Evolutionary conservation across 768 basidiomycete genomes (phyloP), one percentile per base, ranked within the genome.

Genomic region (Lyophyllum semitale): DNA sequence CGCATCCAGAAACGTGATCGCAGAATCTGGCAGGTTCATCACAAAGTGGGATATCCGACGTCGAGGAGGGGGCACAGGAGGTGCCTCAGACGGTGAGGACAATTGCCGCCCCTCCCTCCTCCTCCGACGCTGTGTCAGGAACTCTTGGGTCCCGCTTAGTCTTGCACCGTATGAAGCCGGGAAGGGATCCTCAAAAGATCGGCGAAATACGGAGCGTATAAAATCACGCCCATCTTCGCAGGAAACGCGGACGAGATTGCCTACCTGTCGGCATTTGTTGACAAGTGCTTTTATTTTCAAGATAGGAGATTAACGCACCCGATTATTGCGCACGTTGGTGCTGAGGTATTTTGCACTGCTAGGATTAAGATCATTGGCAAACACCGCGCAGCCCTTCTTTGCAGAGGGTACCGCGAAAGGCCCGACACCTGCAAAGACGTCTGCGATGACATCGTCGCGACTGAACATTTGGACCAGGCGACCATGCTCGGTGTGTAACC

Each of bases 1-100:
- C 1, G 92, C 91, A 64, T 91, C 90, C 48, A 99, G 78, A 73
- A 98, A 98, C 32, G 83, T 78, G 51, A 98, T 84, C 0, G 95
- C 97, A 23, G 89, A 87, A 61, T 93, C 94, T 2, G 97, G 97
- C 18, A 99, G 78, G 70, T 99, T 99, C 95, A 99, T 96, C n/a
- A 97, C 89, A 66, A 93, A 95, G 67, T 97, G 96, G 12, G 84
- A 73, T 59, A 97, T 84, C 41, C 80, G 73, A 52, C 70, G 75
- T 54, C 89, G 83, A 33, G 76, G 68, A 8, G 69, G 55, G 18
- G 20, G 50, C 23, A n/a, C 6, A n/a, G 37, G 4, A 1, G 35
- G 33, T n/a, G 17, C 40, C 2, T 13, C 7, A n/a, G 25, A 20
- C 18, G 44, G 15, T 1, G 32, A 26, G 35, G 12, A 9, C 25